Base-by-base conservation (phyloP, 2,329 filamentous ascomycete species). In the Alternaria solani region DNA sequence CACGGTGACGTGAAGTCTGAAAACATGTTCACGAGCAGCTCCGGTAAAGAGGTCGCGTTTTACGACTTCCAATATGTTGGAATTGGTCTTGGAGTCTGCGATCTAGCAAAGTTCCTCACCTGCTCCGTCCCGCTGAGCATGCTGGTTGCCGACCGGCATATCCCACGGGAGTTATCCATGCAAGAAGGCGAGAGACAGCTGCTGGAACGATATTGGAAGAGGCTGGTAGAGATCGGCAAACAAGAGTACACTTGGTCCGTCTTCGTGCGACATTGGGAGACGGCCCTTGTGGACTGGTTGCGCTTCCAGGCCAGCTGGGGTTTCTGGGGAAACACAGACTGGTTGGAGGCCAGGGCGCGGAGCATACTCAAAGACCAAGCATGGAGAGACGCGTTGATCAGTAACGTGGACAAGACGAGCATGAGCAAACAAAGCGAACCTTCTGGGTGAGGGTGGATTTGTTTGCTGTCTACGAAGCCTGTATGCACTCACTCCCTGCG, bases 11-110 rank as follows among this genome's bases (percentile, higher is more conserved):
- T 90, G 52, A 91, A 91, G 73, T 88, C 86, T 0, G 88, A 90
- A 65, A 91, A 91, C 59, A 81, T 91, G 7, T 90, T 90, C 68
- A 86, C 86, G 0, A 87, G 79, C 0, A 58, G 69, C 0, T 64
- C 72, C 0, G 87, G 85, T 1, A 75, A 84, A 2, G 60, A 78
- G 4, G 87, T 88, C 2, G 88, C 86, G 0, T 88, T 91, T 63
- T 90, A 88, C 67, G 89, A 91, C 70, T 91, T 91, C 57, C 89
- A 91, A 66, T 91, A 91, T 65, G 83, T 86, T 0, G 89, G 89
- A 0, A 74, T 89, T 0, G 88, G 89, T 0, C 72, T 90, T 0
- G 88, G 89, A 0, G 88, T 87, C 0, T 88, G 88, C 64, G 89
- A 91, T 71, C 78, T 91, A 0, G 88, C 88, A 2, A 90, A 90